Percentiles rank a stretch among this genome's conserved stretches.
Conservation (phyloP, 164 flowering plant species). For the Macadamia integrifolia region DNA sequence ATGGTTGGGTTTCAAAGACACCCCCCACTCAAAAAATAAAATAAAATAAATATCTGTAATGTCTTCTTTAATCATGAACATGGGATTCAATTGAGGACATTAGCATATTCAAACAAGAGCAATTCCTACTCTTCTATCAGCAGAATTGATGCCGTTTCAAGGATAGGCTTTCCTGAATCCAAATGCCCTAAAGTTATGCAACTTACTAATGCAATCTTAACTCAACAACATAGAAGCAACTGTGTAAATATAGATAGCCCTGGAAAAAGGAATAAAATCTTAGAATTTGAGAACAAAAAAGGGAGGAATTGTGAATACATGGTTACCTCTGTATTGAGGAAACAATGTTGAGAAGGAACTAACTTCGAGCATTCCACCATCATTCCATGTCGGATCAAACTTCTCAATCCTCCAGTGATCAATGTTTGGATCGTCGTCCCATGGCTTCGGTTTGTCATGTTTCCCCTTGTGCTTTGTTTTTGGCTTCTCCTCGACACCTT, state of each 20-base stretch:
- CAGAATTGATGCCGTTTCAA: no score
- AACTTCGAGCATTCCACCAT: slow-evolving; percentile 73
- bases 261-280: neutral
- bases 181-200: no score
- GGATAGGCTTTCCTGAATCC: no score
- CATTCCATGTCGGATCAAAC: slow-evolving; percentile 87
- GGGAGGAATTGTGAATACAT: neutral
- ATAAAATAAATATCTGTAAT: no score
- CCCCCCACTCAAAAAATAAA: no score
- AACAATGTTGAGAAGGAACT: slow-evolving; percentile 84
- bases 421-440: slow-evolving; percentile 84
- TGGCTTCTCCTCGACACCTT: slow-evolving; percentile 8
- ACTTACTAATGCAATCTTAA: no score
- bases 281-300: neutral
- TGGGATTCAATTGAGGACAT: no score
- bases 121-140: no score
- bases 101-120: no score
- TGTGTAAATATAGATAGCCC: neutral
- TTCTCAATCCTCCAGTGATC: slow-evolving; percentile 90
- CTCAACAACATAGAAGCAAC: no score
- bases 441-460: slow-evolving; percentile 92
- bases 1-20: no score
- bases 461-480: slow-evolving; percentile 74
- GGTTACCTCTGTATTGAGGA: slow-evolving; percentile 72
- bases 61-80: no score